These are phyloP conservation scores for Rubia balearica DNA, from an alignment of 305 asterid genomes.

Conservation along the genomic window DNA sequence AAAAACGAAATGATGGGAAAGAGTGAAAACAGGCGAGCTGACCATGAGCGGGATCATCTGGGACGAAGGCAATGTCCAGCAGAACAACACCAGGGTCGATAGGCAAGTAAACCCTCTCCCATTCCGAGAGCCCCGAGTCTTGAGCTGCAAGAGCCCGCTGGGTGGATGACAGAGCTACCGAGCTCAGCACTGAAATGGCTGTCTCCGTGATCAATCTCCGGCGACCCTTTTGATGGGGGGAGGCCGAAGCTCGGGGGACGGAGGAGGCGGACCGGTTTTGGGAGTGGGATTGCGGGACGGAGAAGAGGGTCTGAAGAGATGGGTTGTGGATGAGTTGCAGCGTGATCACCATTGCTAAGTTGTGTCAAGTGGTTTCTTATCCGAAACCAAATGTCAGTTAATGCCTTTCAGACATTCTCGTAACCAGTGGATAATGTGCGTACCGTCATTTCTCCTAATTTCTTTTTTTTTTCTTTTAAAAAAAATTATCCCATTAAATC, in stretches of 20 bases:
- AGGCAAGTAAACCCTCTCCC: conserved; percentile 86
- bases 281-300: conserved; percentile 5
- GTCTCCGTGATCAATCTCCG: conserved; percentile 54
- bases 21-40: background rate
- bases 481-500: too few species aligned
- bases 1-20: background rate
- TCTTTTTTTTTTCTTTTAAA: too few species aligned
- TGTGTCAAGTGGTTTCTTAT: background rate
- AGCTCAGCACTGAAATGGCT: conserved; percentile 24
- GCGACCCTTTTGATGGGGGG: conserved; percentile 31
- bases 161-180: background rate
- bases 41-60: conserved; percentile 84
- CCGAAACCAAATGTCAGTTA: conserved; percentile 4
- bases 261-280: background rate
- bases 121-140: conserved; percentile 62
- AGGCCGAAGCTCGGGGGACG: conserved; percentile 18
- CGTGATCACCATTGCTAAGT: conserved; percentile 20
- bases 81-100: conserved; percentile 92
- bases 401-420: background rate
- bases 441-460: too few species aligned
- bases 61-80: conserved; percentile 80
- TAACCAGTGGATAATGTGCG: background rate
- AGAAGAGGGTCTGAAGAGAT: conserved; percentile 16
- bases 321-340: conserved; percentile 19
- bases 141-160: conserved; percentile 35